Evolutionary conservation across 768 basidiomycete genomes (phyloP), one percentile per base, ranked within the genome.

Genomic region (Collybia sordida): DNA sequence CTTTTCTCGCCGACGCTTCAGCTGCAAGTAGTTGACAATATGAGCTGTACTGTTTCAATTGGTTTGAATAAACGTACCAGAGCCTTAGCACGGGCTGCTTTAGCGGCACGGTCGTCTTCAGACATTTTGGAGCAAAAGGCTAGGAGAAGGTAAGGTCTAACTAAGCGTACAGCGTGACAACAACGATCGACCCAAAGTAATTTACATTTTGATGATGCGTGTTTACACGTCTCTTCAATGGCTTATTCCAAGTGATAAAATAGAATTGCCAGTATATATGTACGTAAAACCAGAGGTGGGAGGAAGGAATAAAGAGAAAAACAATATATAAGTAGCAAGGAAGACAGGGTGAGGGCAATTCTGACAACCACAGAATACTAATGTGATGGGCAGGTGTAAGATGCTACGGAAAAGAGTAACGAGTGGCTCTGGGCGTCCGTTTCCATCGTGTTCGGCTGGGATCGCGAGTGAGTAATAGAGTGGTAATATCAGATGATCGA

Each of bases 61-160:
- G 37, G 43, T 18, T 49, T 50, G 34, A 38, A 27, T 36, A 53
- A 44, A 66, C 78, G 50, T 64, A 92, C 91, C 81, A 93, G 62
- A 42, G 88, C 90, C 66, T 88, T 90, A 48, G 88, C 91, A 54
- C 91, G 81, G 2, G 91, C 91, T 48, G 90, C 81, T 68, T 88
- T 91, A 14, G 81, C 82, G 46, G 88, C 88, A 53, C 90, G 81
- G 53, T 93, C 91, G 51, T 85, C 83, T 59, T 90, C 90, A 21
- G 83, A 75, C 82, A 77, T 81, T 12, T 22, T 52, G 45, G 45
- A 24, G 25, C 14, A 51, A 42, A 37, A 35, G 18, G 31, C 22
- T 35, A 28, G 22, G 11, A 38, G 36, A 38, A 11, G 23, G 23
- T 47, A 25, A 17, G 27, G 19, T 23, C 9, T 47, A 22, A n/a